phyloP scores from a whole-genome alignment of 1,284 basidiomycete species.

The Nidula niveotomentosa region DNA sequence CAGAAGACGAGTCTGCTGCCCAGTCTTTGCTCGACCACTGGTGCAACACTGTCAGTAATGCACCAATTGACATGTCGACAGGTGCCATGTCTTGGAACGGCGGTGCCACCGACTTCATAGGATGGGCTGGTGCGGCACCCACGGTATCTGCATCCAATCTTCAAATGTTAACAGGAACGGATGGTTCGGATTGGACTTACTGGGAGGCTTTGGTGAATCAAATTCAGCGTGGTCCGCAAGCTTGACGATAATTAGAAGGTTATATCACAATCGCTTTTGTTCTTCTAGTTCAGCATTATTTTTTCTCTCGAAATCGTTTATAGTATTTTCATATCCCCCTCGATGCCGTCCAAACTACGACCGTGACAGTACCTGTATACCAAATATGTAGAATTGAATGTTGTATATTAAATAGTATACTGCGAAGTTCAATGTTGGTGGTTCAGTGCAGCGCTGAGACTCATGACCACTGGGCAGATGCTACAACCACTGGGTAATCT shows the following conservation, averaged over 20 bases:
- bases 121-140: conserved; percentile 53
- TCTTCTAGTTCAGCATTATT: too few relatives aligned
- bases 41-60: conserved; percentile 73
- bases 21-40: conserved; percentile 79
- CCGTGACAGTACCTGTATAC: too few relatives aligned
- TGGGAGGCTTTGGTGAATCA: conserved; percentile 81
- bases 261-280: too few relatives aligned
- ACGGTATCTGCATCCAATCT: conserved; percentile 36
- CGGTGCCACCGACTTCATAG: conserved; percentile 54
- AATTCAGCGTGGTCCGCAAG: conserved; percentile 55
- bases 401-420: too few relatives aligned
- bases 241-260: neutral
- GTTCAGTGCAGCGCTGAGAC: too few relatives aligned
- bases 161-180: conserved; percentile 44
- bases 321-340: too few relatives aligned
- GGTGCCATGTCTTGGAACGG: conserved; percentile 64
- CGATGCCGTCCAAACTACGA: too few relatives aligned
- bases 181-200: conserved; percentile 75
- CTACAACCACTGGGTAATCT: too few relatives aligned
- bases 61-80: conserved; percentile 52
- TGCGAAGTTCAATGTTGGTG: too few relatives aligned
- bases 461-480: too few relatives aligned
- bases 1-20: conserved; percentile 73
- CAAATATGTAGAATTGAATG: too few relatives aligned
- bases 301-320: too few relatives aligned